Evolutionary conservation across 176 grass and related monocot species (phyloP), one percentile per base, ranked within the genome.

Genomic region (Carex parvula): DNA sequence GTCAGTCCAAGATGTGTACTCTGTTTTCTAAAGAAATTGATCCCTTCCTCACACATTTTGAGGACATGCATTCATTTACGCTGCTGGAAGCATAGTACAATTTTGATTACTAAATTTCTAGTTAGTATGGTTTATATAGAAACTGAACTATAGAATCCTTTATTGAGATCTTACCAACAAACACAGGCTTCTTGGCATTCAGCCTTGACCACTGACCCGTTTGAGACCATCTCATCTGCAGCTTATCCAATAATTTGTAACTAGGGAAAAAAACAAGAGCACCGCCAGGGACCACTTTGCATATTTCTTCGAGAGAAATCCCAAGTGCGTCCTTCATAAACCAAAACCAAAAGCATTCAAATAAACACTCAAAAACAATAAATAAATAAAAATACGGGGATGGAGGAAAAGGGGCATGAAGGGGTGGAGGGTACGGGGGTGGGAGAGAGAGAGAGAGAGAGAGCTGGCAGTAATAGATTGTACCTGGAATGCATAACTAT

Each of bases 241-340:
- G 46, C 84, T 94, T 98, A 37, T 98, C 95, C 83, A 98, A 80
- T 71, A 98, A 89, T 67, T 98, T 98, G 67, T 94, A 98, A 84
- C 95, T 98, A 75, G 95, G 95, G 39, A 98, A 94, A 69, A 98
- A 98, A 74, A 93, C 95, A 84, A 98, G 91, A 87, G 91, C 89
- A 48, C 95, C 95, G 54, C 92, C 89, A 77, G 95, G 95, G 18
- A 92, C 89, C 71, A 94, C 84, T 68, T 90, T 94, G 71, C 90
- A 94, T 90, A 98, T 98, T 91, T 98, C 92, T 87, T 98, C 95
- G 69, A 98, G 80, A 44, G 95, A 90, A 87, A 83, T 57, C 85
- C 95, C 95, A 89, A 98, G 89, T 90, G 88, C 92, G 84, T 98
- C 95, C 95, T 98, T 85, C 59, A 89, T 64, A 69, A 72, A 42